phyloP scores from a whole-genome alignment of 2,329 filamentous ascomycete genomes.

The Berkeleyomyces basicola region DNA sequence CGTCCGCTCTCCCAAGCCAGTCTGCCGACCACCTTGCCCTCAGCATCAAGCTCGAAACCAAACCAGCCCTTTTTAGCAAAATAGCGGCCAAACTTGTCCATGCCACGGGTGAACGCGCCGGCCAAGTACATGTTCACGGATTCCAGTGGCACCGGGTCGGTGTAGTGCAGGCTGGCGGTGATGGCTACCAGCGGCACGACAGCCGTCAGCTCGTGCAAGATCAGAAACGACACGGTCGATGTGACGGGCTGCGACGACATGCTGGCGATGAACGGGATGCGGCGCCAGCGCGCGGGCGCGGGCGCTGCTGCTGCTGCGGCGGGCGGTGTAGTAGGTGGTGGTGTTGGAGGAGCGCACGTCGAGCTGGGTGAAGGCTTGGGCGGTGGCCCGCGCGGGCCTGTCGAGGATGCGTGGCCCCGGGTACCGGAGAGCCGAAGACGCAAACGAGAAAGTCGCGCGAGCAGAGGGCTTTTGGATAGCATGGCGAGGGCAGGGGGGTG shows the following conservation, averaged over 20 bases:
- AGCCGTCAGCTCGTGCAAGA: constrained; percentile 86
- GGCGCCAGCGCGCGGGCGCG: not conserved
- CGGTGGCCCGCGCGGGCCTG: not conserved
- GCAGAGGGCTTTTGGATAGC: not conserved
- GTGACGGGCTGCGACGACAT: constrained; percentile 64
- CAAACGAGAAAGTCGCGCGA: not conserved
- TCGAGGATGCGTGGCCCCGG: not conserved
- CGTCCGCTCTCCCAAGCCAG: constrained; percentile 20
- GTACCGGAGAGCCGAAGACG: not conserved
- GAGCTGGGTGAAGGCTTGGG: not conserved
- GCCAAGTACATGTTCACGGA: constrained; percentile 35
- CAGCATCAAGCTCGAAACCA: constrained; percentile 29
- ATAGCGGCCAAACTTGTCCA: constrained; percentile 61
- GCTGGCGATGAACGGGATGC: constrained; percentile 42
- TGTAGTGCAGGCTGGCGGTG: constrained; percentile 64
- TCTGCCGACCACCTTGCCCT: constrained; percentile 20
- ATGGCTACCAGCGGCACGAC: constrained; percentile 63
- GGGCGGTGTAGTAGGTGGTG: not conserved
- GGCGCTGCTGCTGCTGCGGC: not conserved
- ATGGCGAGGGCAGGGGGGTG: not conserved
- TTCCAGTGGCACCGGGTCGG: constrained; percentile 48
- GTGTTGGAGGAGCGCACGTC: not conserved
- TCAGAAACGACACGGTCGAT: constrained; percentile 69
- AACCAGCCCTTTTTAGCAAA: constrained; percentile 73
- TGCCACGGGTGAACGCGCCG: constrained; percentile 39